These are phyloP conservation scores for Sporisorium sorghi DNA, from an alignment of 1,284 basidiomycete genomes.

Conservation along the genomic window DNA sequence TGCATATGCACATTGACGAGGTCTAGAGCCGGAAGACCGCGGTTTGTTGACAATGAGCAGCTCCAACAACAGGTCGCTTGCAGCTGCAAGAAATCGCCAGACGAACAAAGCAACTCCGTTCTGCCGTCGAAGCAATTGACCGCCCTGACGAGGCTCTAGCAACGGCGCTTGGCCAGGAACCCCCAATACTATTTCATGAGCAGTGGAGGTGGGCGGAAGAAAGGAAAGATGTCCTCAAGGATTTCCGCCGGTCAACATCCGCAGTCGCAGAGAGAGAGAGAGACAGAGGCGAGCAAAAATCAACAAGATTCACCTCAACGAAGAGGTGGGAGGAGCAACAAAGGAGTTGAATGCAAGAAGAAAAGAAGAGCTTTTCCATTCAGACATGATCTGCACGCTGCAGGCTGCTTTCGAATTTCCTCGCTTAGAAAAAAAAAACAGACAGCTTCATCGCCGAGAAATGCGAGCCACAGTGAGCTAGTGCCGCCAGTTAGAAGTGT, in stretches of 20 bases:
- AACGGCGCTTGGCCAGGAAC: too few relatives aligned
- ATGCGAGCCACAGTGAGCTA: background rate
- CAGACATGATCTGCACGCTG: slow-evolving; percentile 6
- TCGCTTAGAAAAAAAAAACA: slow-evolving; percentile 8
- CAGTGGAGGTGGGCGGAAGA: too few relatives aligned
- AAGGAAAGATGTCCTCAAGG: too few relatives aligned
- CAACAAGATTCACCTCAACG: background rate
- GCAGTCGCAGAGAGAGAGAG: too few relatives aligned
- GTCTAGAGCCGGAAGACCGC: background rate
- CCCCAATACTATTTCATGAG: too few relatives aligned
- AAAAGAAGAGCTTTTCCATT: background rate
- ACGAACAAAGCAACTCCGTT: background rate
- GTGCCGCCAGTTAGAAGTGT: background rate
- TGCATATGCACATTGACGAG: background rate
- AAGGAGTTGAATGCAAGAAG: too few relatives aligned
- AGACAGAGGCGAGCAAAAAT: background rate
- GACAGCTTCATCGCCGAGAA: slow-evolving; percentile 11
- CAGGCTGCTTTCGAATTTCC: slow-evolving; percentile 5
- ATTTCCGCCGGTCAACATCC: too few relatives aligned
- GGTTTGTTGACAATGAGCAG: slow-evolving; percentile 1
- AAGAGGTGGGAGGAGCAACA: background rate
- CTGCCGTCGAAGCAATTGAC: background rate
- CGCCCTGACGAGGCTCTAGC: too few relatives aligned
- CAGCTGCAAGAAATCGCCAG: background rate
- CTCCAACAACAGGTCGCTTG: background rate